Conservation (phyloP, 148 eudicot genomes). For the Rheum nobile region DNA sequence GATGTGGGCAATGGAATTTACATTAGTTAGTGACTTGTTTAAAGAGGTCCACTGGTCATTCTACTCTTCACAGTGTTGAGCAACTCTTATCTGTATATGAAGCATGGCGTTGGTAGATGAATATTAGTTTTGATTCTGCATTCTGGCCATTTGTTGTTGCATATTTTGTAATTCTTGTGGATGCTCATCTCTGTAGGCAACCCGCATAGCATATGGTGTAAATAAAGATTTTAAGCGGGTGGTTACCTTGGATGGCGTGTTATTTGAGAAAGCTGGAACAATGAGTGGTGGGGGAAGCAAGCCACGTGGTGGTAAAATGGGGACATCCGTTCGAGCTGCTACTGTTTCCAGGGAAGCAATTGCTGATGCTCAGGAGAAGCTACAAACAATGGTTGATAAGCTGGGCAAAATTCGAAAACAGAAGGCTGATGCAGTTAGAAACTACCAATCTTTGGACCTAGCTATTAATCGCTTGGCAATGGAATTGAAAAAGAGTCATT, state of each 20-base stretch:
- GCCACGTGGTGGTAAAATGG: constrained; percentile 99
- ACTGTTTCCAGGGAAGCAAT: constrained; percentile 80
- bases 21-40: too few species aligned
- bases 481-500: constrained; percentile 74
- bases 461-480: constrained; percentile 52
- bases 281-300: constrained; percentile 95
- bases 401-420: constrained; percentile 33
- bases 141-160: not conserved
- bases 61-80: too few species aligned
- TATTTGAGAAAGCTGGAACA: constrained; percentile 91
- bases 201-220: constrained; percentile 82
- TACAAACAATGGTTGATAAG: constrained; percentile 40
- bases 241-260: constrained; percentile 84
- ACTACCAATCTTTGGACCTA: constrained; percentile 53
- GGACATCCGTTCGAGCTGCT: constrained; percentile 70
- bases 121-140: not conserved
- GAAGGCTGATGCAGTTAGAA: constrained; percentile 51
- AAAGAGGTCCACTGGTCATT: too few species aligned
- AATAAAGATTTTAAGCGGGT: constrained; percentile 64
- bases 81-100: not conserved
- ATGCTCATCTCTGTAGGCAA: constrained; percentile 38
- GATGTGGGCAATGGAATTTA: too few species aligned
- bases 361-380: constrained; percentile 65
- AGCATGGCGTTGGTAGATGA: not conserved
- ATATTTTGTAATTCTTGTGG: not conserved